Conservation (phyloP, 495 filamentous ascomycete genomes). For the Durotheca rogersii region DNA sequence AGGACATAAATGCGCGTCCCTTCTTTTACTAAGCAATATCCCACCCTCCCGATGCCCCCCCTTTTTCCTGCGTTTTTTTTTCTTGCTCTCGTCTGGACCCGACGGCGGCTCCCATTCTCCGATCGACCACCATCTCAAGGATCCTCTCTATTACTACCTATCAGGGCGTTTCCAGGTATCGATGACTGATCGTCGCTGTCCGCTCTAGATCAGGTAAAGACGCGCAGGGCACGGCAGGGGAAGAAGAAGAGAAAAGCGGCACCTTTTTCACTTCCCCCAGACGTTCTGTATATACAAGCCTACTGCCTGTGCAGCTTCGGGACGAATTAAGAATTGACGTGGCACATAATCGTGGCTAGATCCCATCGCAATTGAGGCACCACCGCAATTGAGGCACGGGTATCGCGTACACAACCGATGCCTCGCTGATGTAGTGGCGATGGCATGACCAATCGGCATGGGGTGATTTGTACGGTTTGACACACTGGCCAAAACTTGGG, state of each 20-base stretch:
- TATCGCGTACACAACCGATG: too few species aligned
- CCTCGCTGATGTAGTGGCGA: conserved; percentile 10
- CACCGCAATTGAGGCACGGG: too few species aligned
- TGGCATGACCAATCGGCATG: conserved; percentile 32
- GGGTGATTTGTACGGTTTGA: conserved; percentile 29
- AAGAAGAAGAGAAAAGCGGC: neutral
- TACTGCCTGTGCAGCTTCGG: conserved; percentile 17
- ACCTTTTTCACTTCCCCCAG: too few species aligned
- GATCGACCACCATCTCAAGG: too few species aligned
- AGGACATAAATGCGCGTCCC: too few species aligned
- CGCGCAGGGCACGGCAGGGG: too few species aligned
- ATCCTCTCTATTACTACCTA: conserved; percentile 10
- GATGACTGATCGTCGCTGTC: conserved; percentile 7
- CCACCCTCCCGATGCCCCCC: too few species aligned
- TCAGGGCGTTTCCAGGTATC: conserved; percentile 22
- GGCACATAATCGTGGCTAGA: conserved; percentile 10
- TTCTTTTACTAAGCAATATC: too few species aligned
- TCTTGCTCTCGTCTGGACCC: conserved; percentile 17
- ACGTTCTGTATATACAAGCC: too few species aligned
- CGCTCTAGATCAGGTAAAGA: conserved; percentile 3
- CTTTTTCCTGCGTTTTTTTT: conserved; percentile 13
- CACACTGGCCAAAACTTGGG: too few species aligned
- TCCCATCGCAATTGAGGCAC: too few species aligned
- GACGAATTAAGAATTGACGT: conserved; percentile 22
- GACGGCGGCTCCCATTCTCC: too few species aligned